Base-by-base conservation (phyloP, 257 asterid genomes). In the Nicotiana undulata region DNA sequence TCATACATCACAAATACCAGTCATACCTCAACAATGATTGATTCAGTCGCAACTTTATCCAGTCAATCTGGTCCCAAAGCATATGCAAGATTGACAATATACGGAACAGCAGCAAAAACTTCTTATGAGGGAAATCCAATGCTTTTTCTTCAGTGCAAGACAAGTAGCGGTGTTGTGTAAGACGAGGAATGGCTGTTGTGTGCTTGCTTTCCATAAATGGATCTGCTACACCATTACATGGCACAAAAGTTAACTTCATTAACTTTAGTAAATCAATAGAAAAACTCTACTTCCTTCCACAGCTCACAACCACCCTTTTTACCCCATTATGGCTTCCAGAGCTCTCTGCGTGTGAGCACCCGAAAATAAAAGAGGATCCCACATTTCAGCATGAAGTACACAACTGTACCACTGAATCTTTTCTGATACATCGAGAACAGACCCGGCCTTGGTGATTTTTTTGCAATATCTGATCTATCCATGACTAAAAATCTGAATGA, bases 401-500 rank as follows among this genome's bases (percentile, higher is more conserved):
- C 49, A n/a, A 67, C 55, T 34, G 52, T 31, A 65, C 8, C 26
- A 65, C 17, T 65, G 76, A 67, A 67, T 37, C 31, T 67, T 67
- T 67, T 67, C 34, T 3, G 34, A 12, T 31, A 70, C 77, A 40
- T 68, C 6, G 6, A 51, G 77, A 70, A 72, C 78, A 72, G 58
- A 20, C 58, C 32, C 44, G 13, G 3, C 77, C 61, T 46, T 15
- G 56, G 44, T 44, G 31, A 70, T 70, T 70, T 12, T 68, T 70
- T 20, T 70, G 77, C 53, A 31, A 34, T 76, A 18, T 10, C 75
- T 3, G 32, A 53, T 56, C 56, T 75, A 55, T 83, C 78, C 60
- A 12, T 79, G 81, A 85, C 83, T 87, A 94, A 87, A 96, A 94
- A 87, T 94, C 98, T 60, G 98, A 96, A 83, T 96, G 99, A 80